Evolutionary conservation across 805 yeast genomes (phyloP), one percentile per base, ranked within the genome.

Genomic region (Myxozyma monticola): DNA sequence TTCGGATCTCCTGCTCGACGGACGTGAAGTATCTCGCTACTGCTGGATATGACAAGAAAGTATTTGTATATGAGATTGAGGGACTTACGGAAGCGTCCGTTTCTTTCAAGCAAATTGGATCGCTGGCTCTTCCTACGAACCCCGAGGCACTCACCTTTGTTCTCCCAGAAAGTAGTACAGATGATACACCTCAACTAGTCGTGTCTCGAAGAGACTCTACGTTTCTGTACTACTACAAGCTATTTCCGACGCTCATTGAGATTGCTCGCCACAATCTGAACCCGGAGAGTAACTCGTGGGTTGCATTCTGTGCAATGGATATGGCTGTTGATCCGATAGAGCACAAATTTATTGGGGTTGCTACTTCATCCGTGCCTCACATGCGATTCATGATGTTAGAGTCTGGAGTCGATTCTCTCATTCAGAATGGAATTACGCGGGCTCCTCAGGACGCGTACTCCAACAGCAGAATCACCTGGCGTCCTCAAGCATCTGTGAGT

Each of bases 321-420:
- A 43, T 57, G 22, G 31, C 33, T 7, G 38, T 49, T 5, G 56
- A 47, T 28, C 61, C 61, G 14, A 33, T 14, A 10, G 54, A 52
- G 36, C 40, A 60, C 14, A 56, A 52, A 25, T 39, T 25, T 31
- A 62, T 84, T 14, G 80, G 83, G 0, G 76, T 85, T 6, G 88
- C 82, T 0, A 88, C 96, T 0, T 81, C 89, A 1, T 91, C 87
- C 60, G 76, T 78, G 12, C 96, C 96, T 3, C 84, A 74, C 60
- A 79, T 85, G 86, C 67, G 95, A 57, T 57, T 85, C 10, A 75
- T 88, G 1, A 65, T 85, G 0, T 73, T 81, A 0, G 64, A 52
- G 21, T 45, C 56, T 14, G 64, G 55, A 8, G 35, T 42, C 18
- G 56, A 70, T 8, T 41, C 63, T n/a, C 69, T 78, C 3, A 51